Base-by-base conservation (phyloP, 1,284 basidiomycete genomes). In the Trichosporon coremiiforme region DNA sequence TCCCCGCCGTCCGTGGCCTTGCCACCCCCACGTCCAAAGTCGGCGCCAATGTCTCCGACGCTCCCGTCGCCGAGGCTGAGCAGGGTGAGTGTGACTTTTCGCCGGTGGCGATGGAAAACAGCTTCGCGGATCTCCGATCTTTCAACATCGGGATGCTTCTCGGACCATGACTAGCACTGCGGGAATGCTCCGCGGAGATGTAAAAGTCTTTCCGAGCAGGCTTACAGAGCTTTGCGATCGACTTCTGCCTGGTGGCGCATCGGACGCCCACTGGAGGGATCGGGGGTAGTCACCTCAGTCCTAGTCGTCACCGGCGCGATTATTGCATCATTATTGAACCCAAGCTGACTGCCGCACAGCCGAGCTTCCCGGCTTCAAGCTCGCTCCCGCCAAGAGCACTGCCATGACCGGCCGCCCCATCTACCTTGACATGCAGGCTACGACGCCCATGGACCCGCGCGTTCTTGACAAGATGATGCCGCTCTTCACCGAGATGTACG, bases 381-480 rank as follows among this genome's bases (percentile, higher is more conserved):
- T 95, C 22, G 90, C 90, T 76, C 85, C 78, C 1, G 76, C 88
- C 64, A 87, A 89, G 41, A 87, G 85, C 70, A 81, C 80, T 64
- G 88, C 88, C 62, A 71, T 87, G 87, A 69, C 90, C 90, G 82
- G 87, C 88, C 63, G 72, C 38, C 94, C 95, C 25, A 96, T 98
- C 76, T 98, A 98, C 84, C 88, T 98, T 64, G 95, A 98, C 84
- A 92, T 95, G 91, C 75, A 95, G 91, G 95, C 97, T 6, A 99
- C 97, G 2, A 98, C 97, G 5, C 97, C 97, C 20, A 90, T 98
- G 72, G 97, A 99, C 82, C 97, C 97, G 36, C 90, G 97, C 70
- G 97, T 99, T 4, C 87, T 99, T 70, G 97, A 99, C 84, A 90
- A 92, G 33, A 99, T 99, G 96, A 86, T 99, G 67, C 97, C 97